Percentiles rank a stretch among this genome's conserved stretches.
Evolutionary conservation across 1,284 basidiomycete species (phyloP).

Genomic region (Boletus calvinii): DNA sequence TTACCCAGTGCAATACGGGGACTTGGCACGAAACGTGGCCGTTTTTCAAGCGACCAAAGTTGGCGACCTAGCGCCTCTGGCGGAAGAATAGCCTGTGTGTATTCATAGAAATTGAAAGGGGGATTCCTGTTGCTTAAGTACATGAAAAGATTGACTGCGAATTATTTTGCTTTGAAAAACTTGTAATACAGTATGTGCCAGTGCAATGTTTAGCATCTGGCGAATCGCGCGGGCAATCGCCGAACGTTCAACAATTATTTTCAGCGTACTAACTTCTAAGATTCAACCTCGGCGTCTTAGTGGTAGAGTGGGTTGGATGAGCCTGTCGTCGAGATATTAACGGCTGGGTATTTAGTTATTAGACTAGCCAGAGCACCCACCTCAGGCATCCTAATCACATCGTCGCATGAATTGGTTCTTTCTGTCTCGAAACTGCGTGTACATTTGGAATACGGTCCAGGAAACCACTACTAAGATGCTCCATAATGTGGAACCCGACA

Average conservation of each 20-base stretch:
- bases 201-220: background rate
- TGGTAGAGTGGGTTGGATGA: background rate
- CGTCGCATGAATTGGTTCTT: background rate
- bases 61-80: no score
- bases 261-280: background rate
- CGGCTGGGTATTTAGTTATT: background rate
- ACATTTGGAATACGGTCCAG: background rate
- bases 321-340: background rate
- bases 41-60: no score
- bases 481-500: background rate
- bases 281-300: background rate
- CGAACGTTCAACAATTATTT: background rate
- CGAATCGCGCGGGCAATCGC: background rate
- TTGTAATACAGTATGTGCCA: no score
- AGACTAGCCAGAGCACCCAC: background rate
- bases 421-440: background rate
- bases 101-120: background rate
- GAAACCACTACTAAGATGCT: no score
- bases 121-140: no score
- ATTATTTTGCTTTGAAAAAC: no score
- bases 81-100: background rate
- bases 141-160: no score
- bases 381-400: background rate
- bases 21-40: no score
- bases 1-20: no score